Conservation (phyloP, 495 filamentous ascomycete genomes). For the Bombardia bombarda region DNA sequence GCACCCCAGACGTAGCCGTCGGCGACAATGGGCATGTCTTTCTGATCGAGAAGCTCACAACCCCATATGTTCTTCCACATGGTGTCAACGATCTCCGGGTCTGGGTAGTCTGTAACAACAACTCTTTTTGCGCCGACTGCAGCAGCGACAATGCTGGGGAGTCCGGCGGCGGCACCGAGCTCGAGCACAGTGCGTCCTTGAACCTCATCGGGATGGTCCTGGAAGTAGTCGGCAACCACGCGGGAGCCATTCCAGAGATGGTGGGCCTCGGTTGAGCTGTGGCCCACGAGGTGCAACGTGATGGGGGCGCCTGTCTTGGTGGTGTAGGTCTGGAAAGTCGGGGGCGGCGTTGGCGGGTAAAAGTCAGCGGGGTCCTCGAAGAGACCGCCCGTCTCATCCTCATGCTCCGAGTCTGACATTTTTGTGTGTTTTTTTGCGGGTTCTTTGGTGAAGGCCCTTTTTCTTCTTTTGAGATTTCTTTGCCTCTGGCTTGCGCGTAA, state of each 20-base stretch:
- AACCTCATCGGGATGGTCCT: conserved; percentile 53
- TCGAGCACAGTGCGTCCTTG: conserved; percentile 64
- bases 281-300: conserved; percentile 74
- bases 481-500: background rate
- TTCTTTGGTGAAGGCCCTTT: background rate
- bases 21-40: conserved; percentile 30
- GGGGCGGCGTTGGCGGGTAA: conserved; percentile 61
- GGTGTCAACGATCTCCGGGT: conserved; percentile 68
- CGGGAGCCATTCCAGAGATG: conserved; percentile 85
- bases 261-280: conserved; percentile 87
- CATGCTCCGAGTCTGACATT: conserved; percentile 1
- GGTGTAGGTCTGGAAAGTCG: conserved; percentile 60
- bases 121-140: conserved; percentile 58
- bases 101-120: conserved; percentile 85
- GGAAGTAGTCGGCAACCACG: conserved; percentile 67
- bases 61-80: conserved; percentile 62
- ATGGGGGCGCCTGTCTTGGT: conserved; percentile 45
- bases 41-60: conserved; percentile 23
- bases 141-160: conserved; percentile 72
- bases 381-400: conserved; percentile 26
- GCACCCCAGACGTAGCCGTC: conserved; percentile 79
- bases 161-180: conserved; percentile 81
- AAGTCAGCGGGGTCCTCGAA: conserved; percentile 76
- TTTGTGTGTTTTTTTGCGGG: background rate
- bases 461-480: background rate